phyloP scores from a whole-genome alignment of 2,329 filamentous ascomycete genomes.

The Samsoniella hepiali region DNA sequence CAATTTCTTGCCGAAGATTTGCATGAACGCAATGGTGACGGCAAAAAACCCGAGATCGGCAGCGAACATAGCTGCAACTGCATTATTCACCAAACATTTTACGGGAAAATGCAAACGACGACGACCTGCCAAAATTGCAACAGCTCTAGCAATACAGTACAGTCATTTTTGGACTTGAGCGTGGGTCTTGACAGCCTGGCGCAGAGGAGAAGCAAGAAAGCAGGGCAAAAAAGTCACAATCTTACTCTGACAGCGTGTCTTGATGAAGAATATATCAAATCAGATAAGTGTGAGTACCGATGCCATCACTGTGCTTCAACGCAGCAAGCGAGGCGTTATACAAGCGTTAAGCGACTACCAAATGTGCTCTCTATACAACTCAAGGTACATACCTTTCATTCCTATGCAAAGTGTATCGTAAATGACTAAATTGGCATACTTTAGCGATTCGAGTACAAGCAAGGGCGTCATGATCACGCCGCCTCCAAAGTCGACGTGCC shows the following conservation, averaged over 20 bases:
- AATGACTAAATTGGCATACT: background rate
- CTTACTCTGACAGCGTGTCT: conserved; percentile 68
- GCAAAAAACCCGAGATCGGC: conserved; percentile 57
- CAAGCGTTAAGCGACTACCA: conserved; percentile 79
- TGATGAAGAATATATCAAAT: conserved; percentile 79
- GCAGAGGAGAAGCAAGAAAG: conserved; percentile 61
- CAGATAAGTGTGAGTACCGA: conserved; percentile 85
- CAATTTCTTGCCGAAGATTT: conserved; percentile 92
- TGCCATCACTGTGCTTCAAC: conserved; percentile 76
- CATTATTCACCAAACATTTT: conserved; percentile 92
- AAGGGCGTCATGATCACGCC: conserved; percentile 60
- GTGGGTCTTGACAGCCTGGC: conserved; percentile 75
- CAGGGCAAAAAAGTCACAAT: conserved; percentile 42
- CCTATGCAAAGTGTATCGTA: background rate
- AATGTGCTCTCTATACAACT: conserved; percentile 90
- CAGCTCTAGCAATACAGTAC: conserved; percentile 75
- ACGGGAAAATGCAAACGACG: conserved; percentile 84
- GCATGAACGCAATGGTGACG: conserved; percentile 75
- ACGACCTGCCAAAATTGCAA: conserved; percentile 88
- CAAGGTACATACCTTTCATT: conserved; percentile 58
- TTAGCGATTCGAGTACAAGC: conserved; percentile 70
- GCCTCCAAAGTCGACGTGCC: conserved; percentile 85
- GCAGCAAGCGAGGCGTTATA: conserved; percentile 78
- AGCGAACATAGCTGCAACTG: conserved; percentile 72
- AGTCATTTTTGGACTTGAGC: conserved; percentile 88